Percentiles rank a stretch among this genome's conserved stretches.
These are phyloP conservation scores for Exophiala aquamarina DNA, from an alignment of 2,329 filamentous ascomycete species.

Conservation along the genomic window DNA sequence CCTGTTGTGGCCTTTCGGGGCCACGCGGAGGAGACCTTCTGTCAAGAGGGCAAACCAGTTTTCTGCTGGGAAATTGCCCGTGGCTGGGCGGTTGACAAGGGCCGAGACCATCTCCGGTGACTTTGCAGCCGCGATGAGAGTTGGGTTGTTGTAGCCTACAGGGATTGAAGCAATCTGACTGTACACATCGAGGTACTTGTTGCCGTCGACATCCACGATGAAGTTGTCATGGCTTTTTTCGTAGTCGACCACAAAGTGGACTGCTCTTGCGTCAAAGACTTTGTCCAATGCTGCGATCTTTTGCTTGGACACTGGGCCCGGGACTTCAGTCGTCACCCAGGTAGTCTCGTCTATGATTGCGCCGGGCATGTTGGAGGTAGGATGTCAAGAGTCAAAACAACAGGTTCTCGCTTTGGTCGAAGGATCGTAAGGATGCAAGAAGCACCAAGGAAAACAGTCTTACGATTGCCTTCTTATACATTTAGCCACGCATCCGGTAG, in stretches of 20 bases:
- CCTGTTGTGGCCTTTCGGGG: slow-evolving; percentile 78
- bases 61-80: slow-evolving; percentile 79
- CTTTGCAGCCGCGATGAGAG: slow-evolving; percentile 67
- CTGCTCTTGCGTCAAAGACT: slow-evolving; percentile 79
- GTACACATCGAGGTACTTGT: slow-evolving; percentile 51
- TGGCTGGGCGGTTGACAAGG: slow-evolving; percentile 75
- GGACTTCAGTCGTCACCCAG: slow-evolving; percentile 54
- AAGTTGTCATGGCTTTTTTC: slow-evolving; percentile 76
- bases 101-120: slow-evolving; percentile 77
- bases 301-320: slow-evolving; percentile 71
- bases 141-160: slow-evolving; percentile 87
- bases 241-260: slow-evolving; percentile 80
- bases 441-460: too few species aligned
- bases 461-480: too few species aligned
- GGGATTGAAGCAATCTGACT: slow-evolving; percentile 93
- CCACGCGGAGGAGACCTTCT: slow-evolving; percentile 74
- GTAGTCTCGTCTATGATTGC: slow-evolving; percentile 2
- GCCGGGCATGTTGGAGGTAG: not conserved
- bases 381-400: not conserved
- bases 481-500: too few species aligned
- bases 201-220: slow-evolving; percentile 51
- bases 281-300: slow-evolving; percentile 68
- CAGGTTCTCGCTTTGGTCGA: too few species aligned
- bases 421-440: too few species aligned
- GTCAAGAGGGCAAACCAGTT: slow-evolving; percentile 79